These are phyloP conservation scores for Albifimbria verrucaria DNA, from an alignment of 2,329 filamentous ascomycete genomes.

Conservation along the genomic window DNA sequence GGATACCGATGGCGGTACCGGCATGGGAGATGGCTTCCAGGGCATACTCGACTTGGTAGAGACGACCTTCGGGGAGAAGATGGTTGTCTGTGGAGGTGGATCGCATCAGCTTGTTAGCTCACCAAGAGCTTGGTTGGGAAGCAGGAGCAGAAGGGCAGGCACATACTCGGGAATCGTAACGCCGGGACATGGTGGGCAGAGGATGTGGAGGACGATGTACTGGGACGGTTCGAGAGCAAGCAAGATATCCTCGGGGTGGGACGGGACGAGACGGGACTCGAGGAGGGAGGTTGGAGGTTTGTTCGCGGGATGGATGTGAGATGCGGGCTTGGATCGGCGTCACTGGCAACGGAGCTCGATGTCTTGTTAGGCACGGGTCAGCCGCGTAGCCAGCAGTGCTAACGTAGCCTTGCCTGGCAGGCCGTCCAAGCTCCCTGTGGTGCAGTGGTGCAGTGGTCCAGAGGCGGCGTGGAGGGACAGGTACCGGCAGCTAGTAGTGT, in stretches of 20 bases:
- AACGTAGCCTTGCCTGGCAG: too few species aligned
- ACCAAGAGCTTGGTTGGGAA: constrained; percentile 8
- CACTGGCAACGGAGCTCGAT: neutral
- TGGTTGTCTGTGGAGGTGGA: constrained; percentile 73
- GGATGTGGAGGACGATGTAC: constrained; percentile 6
- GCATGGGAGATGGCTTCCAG: constrained; percentile 98
- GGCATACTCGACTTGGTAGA: constrained; percentile 99
- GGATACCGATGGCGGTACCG: constrained; percentile 91
- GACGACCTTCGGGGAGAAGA: constrained; percentile 97
- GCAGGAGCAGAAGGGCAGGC: neutral
- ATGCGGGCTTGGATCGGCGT: constrained; percentile 14
- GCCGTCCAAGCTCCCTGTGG: too few species aligned
- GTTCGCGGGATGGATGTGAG: constrained; percentile 15
- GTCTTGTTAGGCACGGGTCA: neutral
- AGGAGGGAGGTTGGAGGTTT: constrained; percentile 8
- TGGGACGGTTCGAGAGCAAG: constrained; percentile 2
- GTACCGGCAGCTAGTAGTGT: too few species aligned
- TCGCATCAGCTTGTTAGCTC: constrained; percentile 8
- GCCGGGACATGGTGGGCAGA: constrained; percentile 73
- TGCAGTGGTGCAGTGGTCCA: too few species aligned
- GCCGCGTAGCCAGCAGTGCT: neutral
- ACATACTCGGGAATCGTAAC: constrained; percentile 90
- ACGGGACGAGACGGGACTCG: constrained; percentile 2
- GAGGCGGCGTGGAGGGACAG: too few species aligned
- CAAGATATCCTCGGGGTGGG: constrained; percentile 1